A percentile compares a stretch with the other conserved stretches of the same genome.
phyloP scores from a whole-genome alignment of 2,329 filamentous ascomycete genomes.

The Hypoxylon sp. region DNA sequence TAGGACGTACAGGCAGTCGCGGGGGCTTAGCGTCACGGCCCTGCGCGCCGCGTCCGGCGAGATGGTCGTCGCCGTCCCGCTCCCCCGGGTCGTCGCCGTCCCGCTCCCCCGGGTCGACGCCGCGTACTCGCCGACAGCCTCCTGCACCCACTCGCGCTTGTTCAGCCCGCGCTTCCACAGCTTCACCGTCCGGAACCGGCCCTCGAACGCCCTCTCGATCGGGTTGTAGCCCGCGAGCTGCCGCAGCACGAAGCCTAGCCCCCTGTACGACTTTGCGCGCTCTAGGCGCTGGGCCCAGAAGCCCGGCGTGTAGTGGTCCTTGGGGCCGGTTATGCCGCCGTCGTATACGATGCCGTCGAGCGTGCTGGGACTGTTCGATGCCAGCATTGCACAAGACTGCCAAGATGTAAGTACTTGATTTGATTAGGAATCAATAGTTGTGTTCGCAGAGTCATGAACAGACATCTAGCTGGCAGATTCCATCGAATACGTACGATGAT shows the following conservation, averaged over 20 bases:
- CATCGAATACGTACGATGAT: too few relatives aligned
- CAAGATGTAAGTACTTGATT: slow-evolving; percentile 1
- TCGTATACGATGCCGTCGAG: slow-evolving; percentile 46
- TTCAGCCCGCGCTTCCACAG: slow-evolving; percentile 47
- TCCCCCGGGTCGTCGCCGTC: not conserved
- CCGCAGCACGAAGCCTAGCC: slow-evolving; percentile 23
- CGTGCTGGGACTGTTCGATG: slow-evolving; percentile 43
- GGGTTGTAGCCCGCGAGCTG: slow-evolving; percentile 38
- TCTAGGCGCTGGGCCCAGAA: slow-evolving; percentile 34
- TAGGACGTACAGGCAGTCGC: slow-evolving; percentile 38
- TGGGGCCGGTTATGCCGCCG: slow-evolving; percentile 31
- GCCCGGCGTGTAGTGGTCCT: slow-evolving; percentile 34
- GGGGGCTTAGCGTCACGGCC: slow-evolving; percentile 30
- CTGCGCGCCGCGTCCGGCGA: slow-evolving; percentile 27
- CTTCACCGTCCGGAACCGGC: slow-evolving; percentile 43
- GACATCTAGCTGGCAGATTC: too few relatives aligned
- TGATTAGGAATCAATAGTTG: not conserved
- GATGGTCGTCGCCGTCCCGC: slow-evolving; percentile 1
- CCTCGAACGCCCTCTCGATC: slow-evolving; percentile 41
- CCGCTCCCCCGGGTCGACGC: slow-evolving; percentile 8
- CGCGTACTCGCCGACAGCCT: slow-evolving; percentile 42
- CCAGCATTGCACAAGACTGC: slow-evolving; percentile 45
- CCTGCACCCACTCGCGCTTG: slow-evolving; percentile 44
- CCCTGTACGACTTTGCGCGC: slow-evolving; percentile 19
- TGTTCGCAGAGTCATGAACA: too few relatives aligned